Evolutionary conservation across 768 basidiomycete genomes (phyloP).

Genomic region (Naganishia friedmannii): DNA sequence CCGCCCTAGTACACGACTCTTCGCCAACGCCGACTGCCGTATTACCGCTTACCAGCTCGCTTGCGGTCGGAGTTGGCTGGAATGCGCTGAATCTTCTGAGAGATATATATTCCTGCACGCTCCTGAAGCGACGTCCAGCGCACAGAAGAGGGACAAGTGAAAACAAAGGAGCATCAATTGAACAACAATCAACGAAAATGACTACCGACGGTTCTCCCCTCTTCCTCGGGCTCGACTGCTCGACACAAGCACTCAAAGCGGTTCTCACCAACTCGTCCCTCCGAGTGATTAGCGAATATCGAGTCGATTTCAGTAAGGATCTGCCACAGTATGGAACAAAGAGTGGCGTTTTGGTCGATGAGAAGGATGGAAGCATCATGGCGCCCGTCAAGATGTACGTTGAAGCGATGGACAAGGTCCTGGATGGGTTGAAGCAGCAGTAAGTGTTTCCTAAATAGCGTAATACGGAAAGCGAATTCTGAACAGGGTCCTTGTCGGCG

Average conservation of each 20-base stretch:
- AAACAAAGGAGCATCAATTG: background rate
- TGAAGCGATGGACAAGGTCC: conserved; percentile 76
- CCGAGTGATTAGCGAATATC: conserved; percentile 64
- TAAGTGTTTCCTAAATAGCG: conserved; percentile 40
- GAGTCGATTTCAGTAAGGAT: conserved; percentile 77
- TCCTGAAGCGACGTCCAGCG: background rate
- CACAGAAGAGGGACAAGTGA: too few relatives aligned
- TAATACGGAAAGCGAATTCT: conserved; percentile 33
- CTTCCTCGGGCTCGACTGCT: conserved; percentile 81
- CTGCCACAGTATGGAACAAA: conserved; percentile 58
- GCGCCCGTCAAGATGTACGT: conserved; percentile 80
- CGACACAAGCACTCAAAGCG: conserved; percentile 70
- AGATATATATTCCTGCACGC: background rate
- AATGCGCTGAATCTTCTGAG: background rate
- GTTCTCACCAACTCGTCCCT: conserved; percentile 63
- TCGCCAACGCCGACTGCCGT: conserved; percentile 11
- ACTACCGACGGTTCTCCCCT: conserved; percentile 28
- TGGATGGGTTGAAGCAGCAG: conserved; percentile 53
- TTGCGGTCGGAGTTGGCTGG: conserved; percentile 5
- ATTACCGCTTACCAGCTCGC: conserved; percentile 9
- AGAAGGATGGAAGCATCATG: conserved; percentile 69
- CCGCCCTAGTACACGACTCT: background rate
- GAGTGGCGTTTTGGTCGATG: conserved; percentile 50
- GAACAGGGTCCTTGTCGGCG: background rate
- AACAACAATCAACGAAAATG: conserved; percentile 3